A percentile compares a stretch with the other conserved stretches of the same genome.
Evolutionary conservation across 2,329 filamentous ascomycete species (phyloP).

Genomic region (Beauveria australis): DNA sequence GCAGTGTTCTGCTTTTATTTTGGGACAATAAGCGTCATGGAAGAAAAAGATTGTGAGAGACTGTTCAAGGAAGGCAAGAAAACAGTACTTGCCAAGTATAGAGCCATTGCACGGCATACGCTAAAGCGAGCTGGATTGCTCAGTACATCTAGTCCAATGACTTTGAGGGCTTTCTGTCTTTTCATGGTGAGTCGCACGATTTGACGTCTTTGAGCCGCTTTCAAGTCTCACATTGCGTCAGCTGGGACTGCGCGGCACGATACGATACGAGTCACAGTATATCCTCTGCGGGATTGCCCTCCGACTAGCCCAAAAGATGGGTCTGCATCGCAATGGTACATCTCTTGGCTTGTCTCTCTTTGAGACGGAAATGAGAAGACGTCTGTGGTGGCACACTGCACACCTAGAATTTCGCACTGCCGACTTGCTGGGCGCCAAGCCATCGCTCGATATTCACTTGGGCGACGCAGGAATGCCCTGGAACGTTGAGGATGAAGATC

Average conservation of each 20-base stretch:
- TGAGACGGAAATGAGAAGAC: constrained; percentile 10
- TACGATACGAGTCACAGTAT: constrained; percentile 9
- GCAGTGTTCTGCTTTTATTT: constrained; percentile 32
- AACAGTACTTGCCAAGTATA: constrained; percentile 20
- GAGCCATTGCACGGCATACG: constrained; percentile 23
- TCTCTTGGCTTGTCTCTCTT: not conserved
- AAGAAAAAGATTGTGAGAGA: constrained; percentile 19
- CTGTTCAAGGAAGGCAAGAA: constrained; percentile 23
- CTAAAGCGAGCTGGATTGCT: constrained; percentile 30
- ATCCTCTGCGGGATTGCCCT: constrained; percentile 18
- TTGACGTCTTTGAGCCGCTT: not conserved
- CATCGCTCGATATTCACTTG: constrained; percentile 1
- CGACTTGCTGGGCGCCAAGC: constrained; percentile 1
- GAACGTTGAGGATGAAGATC: constrained; percentile 10
- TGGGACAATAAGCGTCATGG: constrained; percentile 24
- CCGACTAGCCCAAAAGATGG: constrained; percentile 31
- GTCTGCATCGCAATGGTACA: constrained; percentile 10
- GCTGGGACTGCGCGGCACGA: constrained; percentile 9
- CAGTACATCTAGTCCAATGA: constrained; percentile 25
- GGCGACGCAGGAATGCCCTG: not conserved
- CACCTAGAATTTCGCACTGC: constrained; percentile 10
- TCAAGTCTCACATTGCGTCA: not conserved
- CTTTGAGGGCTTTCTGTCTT: constrained; percentile 28
- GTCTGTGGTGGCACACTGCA: constrained; percentile 10
- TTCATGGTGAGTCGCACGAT: constrained; percentile 22